Conservation (phyloP, 805 yeast species). For the Sungouiella thailandica region DNA sequence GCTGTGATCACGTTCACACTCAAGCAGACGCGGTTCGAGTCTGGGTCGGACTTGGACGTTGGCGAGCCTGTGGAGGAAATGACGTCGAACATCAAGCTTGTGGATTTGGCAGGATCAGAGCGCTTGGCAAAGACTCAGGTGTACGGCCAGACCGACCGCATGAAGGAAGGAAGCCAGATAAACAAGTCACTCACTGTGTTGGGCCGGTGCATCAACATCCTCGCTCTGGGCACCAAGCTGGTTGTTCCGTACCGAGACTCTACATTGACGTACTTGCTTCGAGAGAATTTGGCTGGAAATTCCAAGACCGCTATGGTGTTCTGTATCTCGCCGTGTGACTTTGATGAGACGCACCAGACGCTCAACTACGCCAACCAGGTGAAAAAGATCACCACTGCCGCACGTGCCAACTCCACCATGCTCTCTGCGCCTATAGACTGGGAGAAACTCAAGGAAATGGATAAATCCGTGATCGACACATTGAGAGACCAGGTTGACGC, state of each 20-base stretch:
- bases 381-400: constrained; percentile 60
- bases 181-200: constrained; percentile 74
- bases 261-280: constrained; percentile 65
- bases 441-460: constrained; percentile 23
- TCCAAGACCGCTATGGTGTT: constrained; percentile 89
- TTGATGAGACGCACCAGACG: constrained; percentile 73
- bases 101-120: constrained; percentile 83
- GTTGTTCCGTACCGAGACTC: constrained; percentile 74
- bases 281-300: constrained; percentile 76
- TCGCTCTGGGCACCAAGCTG: constrained; percentile 38
- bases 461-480: constrained; percentile 22
- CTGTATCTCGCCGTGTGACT: constrained; percentile 75
- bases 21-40: constrained; percentile 48
- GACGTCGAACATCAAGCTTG: constrained; percentile 59
- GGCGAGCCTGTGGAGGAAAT: constrained; percentile 44
- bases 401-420: constrained; percentile 38
- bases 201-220: constrained; percentile 57
- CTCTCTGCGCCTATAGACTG: constrained; percentile 27
- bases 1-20: constrained; percentile 66
- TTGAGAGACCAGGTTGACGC: constrained; percentile 28
- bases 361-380: constrained; percentile 76
- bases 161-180: constrained; percentile 72
- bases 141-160: constrained; percentile 46
- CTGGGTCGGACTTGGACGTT: constrained; percentile 13
- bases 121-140: constrained; percentile 60